Conservation (phyloP, 2,329 filamentous ascomycete species). For the Phaeoacremonium minimum region DNA sequence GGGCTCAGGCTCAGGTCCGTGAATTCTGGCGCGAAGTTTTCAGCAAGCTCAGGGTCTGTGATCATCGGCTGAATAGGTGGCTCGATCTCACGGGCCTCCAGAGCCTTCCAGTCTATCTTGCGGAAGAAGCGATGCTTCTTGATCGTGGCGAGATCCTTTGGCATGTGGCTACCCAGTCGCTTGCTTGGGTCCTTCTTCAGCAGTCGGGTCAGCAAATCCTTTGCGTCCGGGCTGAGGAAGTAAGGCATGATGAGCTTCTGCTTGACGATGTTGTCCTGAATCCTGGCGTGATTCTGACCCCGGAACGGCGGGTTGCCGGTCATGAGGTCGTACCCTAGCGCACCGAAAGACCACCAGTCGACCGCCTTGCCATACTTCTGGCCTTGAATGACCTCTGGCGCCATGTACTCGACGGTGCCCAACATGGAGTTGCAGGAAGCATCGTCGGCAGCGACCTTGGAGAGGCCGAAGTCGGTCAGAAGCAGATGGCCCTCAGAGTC, state of each 20-base stretch:
- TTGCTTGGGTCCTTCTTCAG: constrained; percentile 90
- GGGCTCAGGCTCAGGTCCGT: constrained; percentile 81
- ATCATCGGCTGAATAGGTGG: constrained; percentile 91
- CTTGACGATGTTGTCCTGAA: constrained; percentile 92
- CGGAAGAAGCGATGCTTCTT: constrained; percentile 96
- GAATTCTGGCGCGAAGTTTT: constrained; percentile 95
- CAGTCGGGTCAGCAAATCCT: constrained; percentile 86
- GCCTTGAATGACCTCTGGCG: constrained; percentile 86
- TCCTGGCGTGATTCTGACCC: constrained; percentile 87
- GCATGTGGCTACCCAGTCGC: constrained; percentile 82
- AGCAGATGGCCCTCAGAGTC: constrained; percentile 89
- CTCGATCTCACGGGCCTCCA: constrained; percentile 76
- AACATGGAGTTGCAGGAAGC: constrained; percentile 79
- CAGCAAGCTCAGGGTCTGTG: constrained; percentile 90
- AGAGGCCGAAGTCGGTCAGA: constrained; percentile 93
- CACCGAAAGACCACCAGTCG: constrained; percentile 98
- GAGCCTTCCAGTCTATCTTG: constrained; percentile 89
- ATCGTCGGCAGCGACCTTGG: constrained; percentile 83
- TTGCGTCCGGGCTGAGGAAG: constrained; percentile 85
- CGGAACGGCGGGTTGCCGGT: constrained; percentile 90
- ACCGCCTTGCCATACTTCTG: constrained; percentile 90
- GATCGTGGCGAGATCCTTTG: constrained; percentile 78
- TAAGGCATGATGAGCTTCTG: constrained; percentile 87
- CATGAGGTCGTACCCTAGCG: constrained; percentile 86
- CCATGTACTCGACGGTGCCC: constrained; percentile 98